These are phyloP conservation scores for Dalbergia cochinchinensis DNA, from an alignment of 306 rosid genomes.

Conservation along the genomic window DNA sequence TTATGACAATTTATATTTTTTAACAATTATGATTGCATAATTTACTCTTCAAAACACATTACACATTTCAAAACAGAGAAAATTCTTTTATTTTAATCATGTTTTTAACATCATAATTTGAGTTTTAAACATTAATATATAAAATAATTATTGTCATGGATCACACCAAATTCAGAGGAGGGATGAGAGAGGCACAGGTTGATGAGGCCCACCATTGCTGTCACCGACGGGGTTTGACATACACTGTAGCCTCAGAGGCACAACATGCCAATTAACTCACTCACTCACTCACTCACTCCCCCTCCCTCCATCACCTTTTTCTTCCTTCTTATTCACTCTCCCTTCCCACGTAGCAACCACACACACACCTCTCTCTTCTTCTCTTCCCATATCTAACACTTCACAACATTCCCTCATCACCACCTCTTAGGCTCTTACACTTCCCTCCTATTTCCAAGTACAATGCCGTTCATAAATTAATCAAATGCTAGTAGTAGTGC, in stretches of 20 bases:
- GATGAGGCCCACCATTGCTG: slow-evolving; percentile 47
- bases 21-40: too few species aligned
- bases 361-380: neutral
- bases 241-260: slow-evolving; percentile 7
- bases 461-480: neutral
- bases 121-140: too few species aligned
- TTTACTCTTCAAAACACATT: too few species aligned
- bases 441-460: neutral
- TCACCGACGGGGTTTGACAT: slow-evolving; percentile 61
- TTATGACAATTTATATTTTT: too few species aligned
- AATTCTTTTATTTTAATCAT: too few species aligned
- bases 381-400: neutral
- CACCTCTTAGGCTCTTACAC: neutral
- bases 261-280: slow-evolving; percentile 9
- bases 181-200: slow-evolving; percentile 31
- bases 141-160: neutral
- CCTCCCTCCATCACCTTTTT: slow-evolving; percentile 21
- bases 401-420: neutral
- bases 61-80: too few species aligned
- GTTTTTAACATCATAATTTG: too few species aligned
- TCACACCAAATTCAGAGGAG: neutral
- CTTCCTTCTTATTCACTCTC: slow-evolving; percentile 67
- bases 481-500: slow-evolving; percentile 8
- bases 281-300: neutral
- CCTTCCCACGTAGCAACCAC: slow-evolving; percentile 42